phyloP scores from a whole-genome alignment of 345 rosid genomes.

The Corymbia maculata region DNA sequence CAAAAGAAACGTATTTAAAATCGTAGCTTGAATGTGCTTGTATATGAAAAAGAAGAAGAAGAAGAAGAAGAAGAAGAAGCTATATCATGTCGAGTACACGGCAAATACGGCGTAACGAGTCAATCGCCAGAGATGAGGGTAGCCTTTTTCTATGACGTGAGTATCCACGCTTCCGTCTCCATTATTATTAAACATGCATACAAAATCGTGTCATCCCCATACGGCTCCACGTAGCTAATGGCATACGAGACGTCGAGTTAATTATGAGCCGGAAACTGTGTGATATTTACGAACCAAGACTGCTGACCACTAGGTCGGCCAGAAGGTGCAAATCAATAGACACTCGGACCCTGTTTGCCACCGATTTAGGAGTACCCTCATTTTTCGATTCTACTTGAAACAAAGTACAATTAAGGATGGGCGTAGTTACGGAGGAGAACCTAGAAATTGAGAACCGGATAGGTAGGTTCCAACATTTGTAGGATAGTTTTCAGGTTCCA shows the following conservation, averaged over 20 bases:
- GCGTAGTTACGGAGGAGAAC: too few species aligned
- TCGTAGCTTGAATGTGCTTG: background rate
- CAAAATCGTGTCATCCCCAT: too few species aligned
- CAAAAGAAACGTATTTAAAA: background rate
- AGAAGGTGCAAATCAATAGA: background rate
- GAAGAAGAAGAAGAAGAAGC: too few species aligned
- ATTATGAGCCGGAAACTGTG: background rate
- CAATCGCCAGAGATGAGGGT: background rate
- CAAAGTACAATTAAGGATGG: background rate
- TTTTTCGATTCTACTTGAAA: background rate
- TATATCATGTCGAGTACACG: background rate
- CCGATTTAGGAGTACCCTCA: background rate
- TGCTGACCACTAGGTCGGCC: background rate
- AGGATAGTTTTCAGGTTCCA: too few species aligned
- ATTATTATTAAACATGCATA: background rate
- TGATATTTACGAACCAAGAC: background rate
- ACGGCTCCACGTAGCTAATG: background rate
- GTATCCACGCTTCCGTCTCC: rapidly evolving
- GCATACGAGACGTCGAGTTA: background rate
- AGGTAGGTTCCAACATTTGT: too few species aligned
- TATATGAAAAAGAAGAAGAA: background rate
- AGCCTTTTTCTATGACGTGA: background rate
- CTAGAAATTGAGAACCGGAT: too few species aligned
- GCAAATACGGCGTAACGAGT: background rate
- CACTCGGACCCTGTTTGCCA: background rate